Percentiles rank a stretch among this genome's conserved stretches.
Evolutionary conservation across 495 filamentous ascomycete genomes (phyloP).

Genomic region (Neurospora sublineolata): DNA sequence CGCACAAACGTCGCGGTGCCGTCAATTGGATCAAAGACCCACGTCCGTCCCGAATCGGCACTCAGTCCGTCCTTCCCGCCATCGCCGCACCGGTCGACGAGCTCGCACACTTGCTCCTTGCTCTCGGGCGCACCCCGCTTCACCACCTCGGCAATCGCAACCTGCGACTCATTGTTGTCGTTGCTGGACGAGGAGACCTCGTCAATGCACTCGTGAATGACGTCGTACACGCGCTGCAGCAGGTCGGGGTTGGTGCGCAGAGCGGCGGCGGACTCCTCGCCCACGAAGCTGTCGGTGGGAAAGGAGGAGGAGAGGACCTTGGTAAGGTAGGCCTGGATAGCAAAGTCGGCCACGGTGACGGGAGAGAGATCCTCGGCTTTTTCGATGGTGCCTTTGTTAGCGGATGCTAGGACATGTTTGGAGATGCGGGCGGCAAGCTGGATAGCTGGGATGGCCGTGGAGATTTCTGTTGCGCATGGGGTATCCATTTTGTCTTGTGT

Average conservation of each 20-base stretch:
- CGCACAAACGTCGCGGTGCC: constrained; percentile 56
- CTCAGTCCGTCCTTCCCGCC: constrained; percentile 16
- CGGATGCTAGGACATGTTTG: constrained; percentile 18
- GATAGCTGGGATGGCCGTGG: constrained; percentile 16
- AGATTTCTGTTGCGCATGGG: constrained; percentile 22
- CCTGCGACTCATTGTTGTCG: constrained; percentile 9
- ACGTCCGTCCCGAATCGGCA: constrained; percentile 30
- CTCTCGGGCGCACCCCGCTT: constrained; percentile 27
- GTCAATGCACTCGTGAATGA: constrained; percentile 20
- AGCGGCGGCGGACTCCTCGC: constrained; percentile 49
- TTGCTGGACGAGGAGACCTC: constrained; percentile 18
- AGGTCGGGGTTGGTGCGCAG: constrained; percentile 39
- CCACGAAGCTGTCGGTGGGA: constrained; percentile 46
- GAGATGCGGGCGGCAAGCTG: constrained; percentile 30
- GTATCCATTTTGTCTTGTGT: constrained; percentile 18
- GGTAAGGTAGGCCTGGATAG: constrained; percentile 52
- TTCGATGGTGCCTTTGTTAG: constrained; percentile 13
- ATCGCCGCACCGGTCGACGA: constrained; percentile 50
- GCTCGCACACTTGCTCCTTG: constrained; percentile 44
- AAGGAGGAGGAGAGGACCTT: constrained; percentile 42
- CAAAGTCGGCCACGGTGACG: constrained; percentile 59
- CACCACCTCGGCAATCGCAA: not conserved
- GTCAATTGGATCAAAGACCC: constrained; percentile 65
- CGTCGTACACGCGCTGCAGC: constrained; percentile 40
- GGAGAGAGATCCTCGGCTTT: constrained; percentile 47